phyloP scores from a whole-genome alignment of 2,329 filamentous ascomycete genomes.

The Colletotrichum chlorophyti region DNA sequence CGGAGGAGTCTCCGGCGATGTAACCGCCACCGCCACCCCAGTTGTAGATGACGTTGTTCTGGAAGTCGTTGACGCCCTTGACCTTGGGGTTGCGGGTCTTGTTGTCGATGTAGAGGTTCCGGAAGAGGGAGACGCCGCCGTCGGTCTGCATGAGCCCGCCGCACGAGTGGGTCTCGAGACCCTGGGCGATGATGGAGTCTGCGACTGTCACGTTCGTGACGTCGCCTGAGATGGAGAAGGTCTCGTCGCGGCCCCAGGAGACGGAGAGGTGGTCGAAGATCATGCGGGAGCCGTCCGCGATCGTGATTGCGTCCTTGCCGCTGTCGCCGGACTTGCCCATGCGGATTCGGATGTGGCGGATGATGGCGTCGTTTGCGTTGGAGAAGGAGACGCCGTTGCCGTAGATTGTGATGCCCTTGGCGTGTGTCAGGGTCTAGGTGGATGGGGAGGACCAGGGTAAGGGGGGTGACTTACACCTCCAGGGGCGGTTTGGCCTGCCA shows the following conservation, averaged over 20 bases:
- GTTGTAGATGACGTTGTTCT: slow-evolving; percentile 61
- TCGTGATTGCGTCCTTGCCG: slow-evolving; percentile 60
- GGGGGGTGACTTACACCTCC: slow-evolving; percentile 46
- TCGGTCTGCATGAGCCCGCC: slow-evolving; percentile 59
- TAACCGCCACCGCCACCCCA: slow-evolving; percentile 62
- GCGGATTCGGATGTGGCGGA: slow-evolving; percentile 61
- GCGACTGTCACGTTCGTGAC: slow-evolving; percentile 58
- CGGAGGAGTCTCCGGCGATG: slow-evolving; percentile 57
- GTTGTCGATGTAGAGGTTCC: slow-evolving; percentile 63
- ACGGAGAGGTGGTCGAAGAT: slow-evolving; percentile 63
- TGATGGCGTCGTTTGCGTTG: slow-evolving; percentile 58
- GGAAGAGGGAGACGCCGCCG: slow-evolving; percentile 50
- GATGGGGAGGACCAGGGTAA: too few relatives aligned
- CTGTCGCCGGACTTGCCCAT: slow-evolving; percentile 58
- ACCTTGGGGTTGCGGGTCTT: slow-evolving; percentile 65
- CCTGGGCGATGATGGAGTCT: slow-evolving; percentile 60
- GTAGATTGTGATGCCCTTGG: slow-evolving; percentile 54
- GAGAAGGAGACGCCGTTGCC: slow-evolving; percentile 61
- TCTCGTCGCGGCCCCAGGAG: slow-evolving; percentile 63
- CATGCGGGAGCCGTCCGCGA: slow-evolving; percentile 59
- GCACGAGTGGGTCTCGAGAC: slow-evolving; percentile 59
- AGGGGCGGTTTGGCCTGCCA: slow-evolving; percentile 57
- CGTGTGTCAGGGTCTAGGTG: neutral
- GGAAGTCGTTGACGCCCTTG: slow-evolving; percentile 62
- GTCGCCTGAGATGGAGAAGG: slow-evolving; percentile 57